Base-by-base conservation (phyloP, 2,329 filamentous ascomycete species). In the Stachybotrys echinatus region DNA sequence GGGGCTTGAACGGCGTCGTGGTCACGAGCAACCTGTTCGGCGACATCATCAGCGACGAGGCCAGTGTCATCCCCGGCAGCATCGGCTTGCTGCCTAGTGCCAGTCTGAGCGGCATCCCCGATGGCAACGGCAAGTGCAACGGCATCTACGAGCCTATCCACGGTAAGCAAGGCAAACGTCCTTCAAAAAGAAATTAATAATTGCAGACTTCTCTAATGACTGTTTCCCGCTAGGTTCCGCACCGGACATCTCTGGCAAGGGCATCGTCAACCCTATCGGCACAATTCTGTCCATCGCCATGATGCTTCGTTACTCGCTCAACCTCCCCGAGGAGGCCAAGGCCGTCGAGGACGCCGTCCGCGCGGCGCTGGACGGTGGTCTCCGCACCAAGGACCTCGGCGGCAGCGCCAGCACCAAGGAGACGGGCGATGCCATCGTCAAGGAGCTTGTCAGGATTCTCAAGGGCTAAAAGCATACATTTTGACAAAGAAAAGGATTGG, bases 291-390 rank as follows among this genome's bases (percentile, higher is more conserved):
- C 91, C 12, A 80, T 95, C 14, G 90, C 90, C 62, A 96, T 97
- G 91, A 89, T 99, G 86, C 80, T 96, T 63, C 87, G 90, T 65
- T 97, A 96, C 77, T 96, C 91, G 14, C 81, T 97, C 52, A 83
- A 84, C 62, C 81, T 92, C 57, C 84, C 87, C 23, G 77, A 83
- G 47, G 86, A 96, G 70, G 88, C 92, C 31, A 79, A 81, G 53
- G 83, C 85, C 46, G 83, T 96, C 55, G 91, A 96, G 73, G 79
- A 84, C 52, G 91, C 92, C 4, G 91, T 96, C 47, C 81, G 82
- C 65, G 81, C 79, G 49, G 87, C 89, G 47, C 87, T 96, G 55
- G 91, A 96, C 10, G 79, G 75, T 49, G 89, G 89, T 34, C 70
- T 19, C 10, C 78, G 84, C 55, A 96, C 92, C 17, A 86, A 81